Conservation (phyloP, 306 rosid species). For the Canavalia gladiata region DNA sequence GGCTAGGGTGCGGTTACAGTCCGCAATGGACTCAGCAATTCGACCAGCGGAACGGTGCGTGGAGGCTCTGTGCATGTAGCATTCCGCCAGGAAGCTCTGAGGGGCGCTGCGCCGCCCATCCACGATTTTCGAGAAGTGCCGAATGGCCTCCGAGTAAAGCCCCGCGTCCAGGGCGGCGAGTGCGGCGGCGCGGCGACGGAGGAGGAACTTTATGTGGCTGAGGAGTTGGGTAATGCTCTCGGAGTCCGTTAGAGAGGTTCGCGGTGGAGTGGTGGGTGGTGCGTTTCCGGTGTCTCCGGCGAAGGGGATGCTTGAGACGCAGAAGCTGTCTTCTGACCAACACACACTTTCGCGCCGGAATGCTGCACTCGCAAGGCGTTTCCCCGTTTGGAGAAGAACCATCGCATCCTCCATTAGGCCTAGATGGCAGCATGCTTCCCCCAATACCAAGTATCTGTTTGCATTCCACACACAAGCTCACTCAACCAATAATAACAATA, state of each 20-base stretch:
- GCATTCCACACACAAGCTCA: not conserved
- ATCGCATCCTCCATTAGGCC: conserved; percentile 98
- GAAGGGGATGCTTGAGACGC: conserved; percentile 56
- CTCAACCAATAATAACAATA: not conserved
- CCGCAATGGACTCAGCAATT: conserved; percentile 88
- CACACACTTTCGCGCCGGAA: conserved; percentile 90
- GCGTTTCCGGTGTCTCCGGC: conserved; percentile 51
- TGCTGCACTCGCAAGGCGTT: conserved; percentile 90
- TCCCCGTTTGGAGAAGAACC: conserved; percentile 94
- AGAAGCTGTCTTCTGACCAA: conserved; percentile 90
- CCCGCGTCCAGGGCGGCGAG: conserved; percentile 91
- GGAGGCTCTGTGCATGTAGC: conserved; percentile 82
- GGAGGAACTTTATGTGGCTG: conserved; percentile 81
- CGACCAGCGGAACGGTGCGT: conserved; percentile 77
- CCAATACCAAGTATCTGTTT: conserved; percentile 84
- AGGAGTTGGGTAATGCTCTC: conserved; percentile 75
- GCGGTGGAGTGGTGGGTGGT: conserved; percentile 63
- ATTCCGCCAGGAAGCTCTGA: conserved; percentile 89
- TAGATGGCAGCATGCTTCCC: conserved; percentile 90
- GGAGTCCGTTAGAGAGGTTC: conserved; percentile 54
- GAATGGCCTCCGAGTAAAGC: conserved; percentile 86
- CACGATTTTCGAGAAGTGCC: conserved; percentile 86
- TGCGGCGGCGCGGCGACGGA: conserved; percentile 87
- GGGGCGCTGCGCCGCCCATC: conserved; percentile 97
- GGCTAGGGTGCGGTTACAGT: conserved; percentile 87